phyloP scores from a whole-genome alignment of 2,329 filamentous ascomycete species.

The Clarireedia monteithiana region DNA sequence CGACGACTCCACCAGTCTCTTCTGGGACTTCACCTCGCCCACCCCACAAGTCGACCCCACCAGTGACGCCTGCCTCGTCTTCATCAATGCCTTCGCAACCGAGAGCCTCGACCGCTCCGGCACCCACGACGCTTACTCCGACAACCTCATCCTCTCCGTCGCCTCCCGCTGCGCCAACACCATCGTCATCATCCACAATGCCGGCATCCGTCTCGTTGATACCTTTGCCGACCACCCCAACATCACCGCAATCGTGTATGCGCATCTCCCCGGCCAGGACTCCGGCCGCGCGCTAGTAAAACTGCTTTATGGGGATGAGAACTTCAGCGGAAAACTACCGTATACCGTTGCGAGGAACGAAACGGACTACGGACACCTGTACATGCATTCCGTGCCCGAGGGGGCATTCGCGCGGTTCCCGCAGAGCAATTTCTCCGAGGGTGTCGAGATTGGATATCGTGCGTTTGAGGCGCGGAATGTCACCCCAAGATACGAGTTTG shows the following conservation, averaged over 20 bases:
- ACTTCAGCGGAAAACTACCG: constrained; percentile 44
- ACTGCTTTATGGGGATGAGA: constrained; percentile 52
- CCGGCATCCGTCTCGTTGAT: constrained; percentile 51
- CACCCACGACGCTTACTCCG: constrained; percentile 52
- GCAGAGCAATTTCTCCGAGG: constrained; percentile 40
- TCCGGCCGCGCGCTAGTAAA: constrained; percentile 52
- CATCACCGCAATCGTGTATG: constrained; percentile 53
- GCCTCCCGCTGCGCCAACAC: constrained; percentile 48
- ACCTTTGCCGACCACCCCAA: constrained; percentile 50
- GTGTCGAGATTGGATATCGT: constrained; percentile 44
- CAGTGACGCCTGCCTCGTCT: constrained; percentile 59
- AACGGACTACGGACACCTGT: constrained; percentile 38
- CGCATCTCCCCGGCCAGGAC: constrained; percentile 53
- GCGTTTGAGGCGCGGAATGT: constrained; percentile 37
- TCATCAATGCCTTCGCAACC: constrained; percentile 61
- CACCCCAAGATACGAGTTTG: constrained; percentile 31
- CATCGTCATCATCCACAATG: constrained; percentile 56
- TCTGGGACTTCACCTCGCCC: constrained; percentile 40
- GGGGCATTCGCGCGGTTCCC: constrained; percentile 41
- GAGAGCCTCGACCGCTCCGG: constrained; percentile 61
- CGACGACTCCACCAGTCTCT: constrained; percentile 48
- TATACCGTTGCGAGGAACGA: constrained; percentile 57
- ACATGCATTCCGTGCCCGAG: constrained; percentile 36
- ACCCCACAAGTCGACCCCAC: constrained; percentile 38
- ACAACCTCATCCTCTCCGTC: constrained; percentile 48